Evolutionary conservation across 495 filamentous ascomycete species (phyloP).

Genomic region (Achaetomiella virescens): DNA sequence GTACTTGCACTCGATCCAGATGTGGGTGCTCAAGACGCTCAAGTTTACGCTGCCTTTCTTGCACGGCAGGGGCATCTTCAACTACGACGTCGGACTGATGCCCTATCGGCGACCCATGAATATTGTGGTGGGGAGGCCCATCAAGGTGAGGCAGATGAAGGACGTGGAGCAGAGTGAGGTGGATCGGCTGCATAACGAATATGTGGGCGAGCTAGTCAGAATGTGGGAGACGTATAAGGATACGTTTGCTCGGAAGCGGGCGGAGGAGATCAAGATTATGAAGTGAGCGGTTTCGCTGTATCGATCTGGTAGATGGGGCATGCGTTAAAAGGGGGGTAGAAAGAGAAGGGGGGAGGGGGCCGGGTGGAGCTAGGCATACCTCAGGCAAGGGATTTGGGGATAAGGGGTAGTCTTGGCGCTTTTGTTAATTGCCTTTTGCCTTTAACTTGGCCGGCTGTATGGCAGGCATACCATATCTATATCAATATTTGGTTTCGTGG

Average conservation of each 20-base stretch:
- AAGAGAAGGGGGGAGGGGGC: no score
- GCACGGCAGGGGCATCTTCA: slow-evolving; percentile 88
- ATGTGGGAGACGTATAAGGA: slow-evolving; percentile 89
- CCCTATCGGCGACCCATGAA: slow-evolving; percentile 85
- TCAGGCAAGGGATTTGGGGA: no score
- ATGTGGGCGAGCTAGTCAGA: slow-evolving; percentile 70
- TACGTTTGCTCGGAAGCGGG: slow-evolving; percentile 65
- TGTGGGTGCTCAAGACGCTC: slow-evolving; percentile 70
- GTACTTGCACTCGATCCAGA: slow-evolving; percentile 65
- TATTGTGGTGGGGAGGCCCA: slow-evolving; percentile 77
- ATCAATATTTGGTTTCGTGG: no score
- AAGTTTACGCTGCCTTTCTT: slow-evolving; percentile 93
- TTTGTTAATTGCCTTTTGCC: no score
- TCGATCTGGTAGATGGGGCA: no score
- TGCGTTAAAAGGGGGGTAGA: no score
- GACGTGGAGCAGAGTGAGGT: slow-evolving; percentile 53
- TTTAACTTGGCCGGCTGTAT: no score
- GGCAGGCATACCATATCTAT: no score
- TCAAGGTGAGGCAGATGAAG: slow-evolving; percentile 49
- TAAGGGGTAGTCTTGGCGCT: no score
- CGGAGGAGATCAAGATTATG: slow-evolving; percentile 70
- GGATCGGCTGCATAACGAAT: slow-evolving; percentile 68
- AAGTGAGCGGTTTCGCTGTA: no score
- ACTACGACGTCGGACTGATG: slow-evolving; percentile 94
- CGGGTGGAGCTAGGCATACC: no score